Evolutionary conservation across 2,329 filamentous ascomycete genomes (phyloP).

Genomic region (Colletotrichum sp.): DNA sequence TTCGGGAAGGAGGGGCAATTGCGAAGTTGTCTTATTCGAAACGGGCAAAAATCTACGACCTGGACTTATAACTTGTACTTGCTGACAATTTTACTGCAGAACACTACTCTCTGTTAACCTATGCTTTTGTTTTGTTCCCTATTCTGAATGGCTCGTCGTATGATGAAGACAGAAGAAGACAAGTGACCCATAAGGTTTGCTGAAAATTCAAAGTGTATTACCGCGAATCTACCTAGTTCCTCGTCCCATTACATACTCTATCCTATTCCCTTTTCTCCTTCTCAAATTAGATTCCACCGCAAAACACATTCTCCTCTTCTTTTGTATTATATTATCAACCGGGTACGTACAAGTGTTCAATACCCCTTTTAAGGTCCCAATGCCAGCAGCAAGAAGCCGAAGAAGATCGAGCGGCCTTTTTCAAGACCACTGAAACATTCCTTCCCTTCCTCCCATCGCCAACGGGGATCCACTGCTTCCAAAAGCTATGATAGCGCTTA

Average conservation of each 20-base stretch:
- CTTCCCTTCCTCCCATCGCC: neutral
- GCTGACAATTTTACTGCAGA: neutral
- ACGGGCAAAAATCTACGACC: neutral
- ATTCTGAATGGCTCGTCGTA: neutral
- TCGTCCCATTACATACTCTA: neutral
- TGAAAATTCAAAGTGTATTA: neutral
- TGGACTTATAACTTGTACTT: neutral
- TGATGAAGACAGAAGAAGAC: neutral
- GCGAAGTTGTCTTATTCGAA: neutral
- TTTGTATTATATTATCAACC: neutral
- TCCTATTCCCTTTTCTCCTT: neutral
- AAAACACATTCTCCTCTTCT: neutral
- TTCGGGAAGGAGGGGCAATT: slow-evolving; percentile 3
- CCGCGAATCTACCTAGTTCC: neutral
- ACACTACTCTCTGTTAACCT: too few relatives aligned
- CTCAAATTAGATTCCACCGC: neutral
- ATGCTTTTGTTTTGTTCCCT: too few relatives aligned
- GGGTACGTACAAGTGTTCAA: neutral
- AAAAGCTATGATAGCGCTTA: neutral
- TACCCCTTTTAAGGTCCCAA: neutral
- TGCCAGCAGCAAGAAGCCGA: neutral
- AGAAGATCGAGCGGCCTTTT: neutral
- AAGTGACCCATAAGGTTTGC: neutral
- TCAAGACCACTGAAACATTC: neutral
- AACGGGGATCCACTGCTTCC: neutral